A percentile compares a stretch with the other conserved stretches of the same genome.
phyloP scores from a whole-genome alignment of 2,329 filamentous ascomycete species.

The Penicillium capsulatum region DNA sequence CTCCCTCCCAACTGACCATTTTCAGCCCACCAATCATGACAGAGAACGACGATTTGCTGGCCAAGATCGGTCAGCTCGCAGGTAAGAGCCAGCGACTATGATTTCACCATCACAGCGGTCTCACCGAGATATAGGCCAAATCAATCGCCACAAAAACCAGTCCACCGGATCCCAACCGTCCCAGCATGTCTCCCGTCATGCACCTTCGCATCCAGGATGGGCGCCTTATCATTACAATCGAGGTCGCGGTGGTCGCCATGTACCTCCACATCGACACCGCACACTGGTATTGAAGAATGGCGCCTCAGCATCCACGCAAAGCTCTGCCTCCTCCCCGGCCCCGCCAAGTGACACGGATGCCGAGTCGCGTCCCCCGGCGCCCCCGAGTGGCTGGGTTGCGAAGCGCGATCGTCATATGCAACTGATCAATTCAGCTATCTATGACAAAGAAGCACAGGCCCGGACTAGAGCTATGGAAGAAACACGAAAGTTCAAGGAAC shows the following conservation, averaged over 20 bases:
- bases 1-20: conserved; percentile 8
- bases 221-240: conserved; percentile 41
- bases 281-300: conserved; percentile 63
- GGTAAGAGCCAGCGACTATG: conserved; percentile 51
- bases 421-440: conserved; percentile 75
- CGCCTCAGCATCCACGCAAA: conserved; percentile 21
- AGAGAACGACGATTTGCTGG: conserved; percentile 54
- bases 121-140: conserved; percentile 57
- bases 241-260: conserved; percentile 34
- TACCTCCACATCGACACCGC: conserved; percentile 50
- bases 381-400: conserved; percentile 59
- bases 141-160: conserved; percentile 72
- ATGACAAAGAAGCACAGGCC: conserved; percentile 66
- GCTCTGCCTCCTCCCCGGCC: conserved; percentile 23
- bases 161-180: conserved; percentile 21
- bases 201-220: conserved; percentile 36
- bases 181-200: conserved; percentile 29
- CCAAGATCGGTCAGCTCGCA: conserved; percentile 55
- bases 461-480: conserved; percentile 69
- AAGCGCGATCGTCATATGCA: conserved; percentile 74
- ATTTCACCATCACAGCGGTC: conserved; percentile 7
- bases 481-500: conserved; percentile 47
- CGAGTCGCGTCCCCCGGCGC: conserved; percentile 27
- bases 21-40: conserved; percentile 40
- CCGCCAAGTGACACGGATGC: conserved; percentile 27